Evolutionary conservation across 371 early-diverging fungal genomes (phyloP).

Genomic region (Nematocida displodere): DNA sequence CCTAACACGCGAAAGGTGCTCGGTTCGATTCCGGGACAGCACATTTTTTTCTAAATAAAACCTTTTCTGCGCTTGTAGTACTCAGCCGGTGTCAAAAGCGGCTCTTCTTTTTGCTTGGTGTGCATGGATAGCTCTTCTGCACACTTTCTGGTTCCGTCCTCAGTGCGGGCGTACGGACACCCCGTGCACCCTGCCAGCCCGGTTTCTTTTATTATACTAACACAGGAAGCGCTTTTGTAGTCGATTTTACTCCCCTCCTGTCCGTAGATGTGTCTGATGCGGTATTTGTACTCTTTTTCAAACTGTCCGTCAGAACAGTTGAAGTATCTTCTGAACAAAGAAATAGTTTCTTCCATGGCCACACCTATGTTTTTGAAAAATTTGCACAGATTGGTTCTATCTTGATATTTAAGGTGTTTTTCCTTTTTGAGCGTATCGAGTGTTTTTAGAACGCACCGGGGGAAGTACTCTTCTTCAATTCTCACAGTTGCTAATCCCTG

Average conservation of each 20-base stretch:
- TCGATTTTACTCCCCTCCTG: slow-evolving; percentile 74
- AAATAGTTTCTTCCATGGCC: slow-evolving; percentile 56
- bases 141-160: not conserved
- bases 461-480: slow-evolving; percentile 51
- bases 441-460: slow-evolving; percentile 59
- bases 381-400: slow-evolving; percentile 58
- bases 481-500: not conserved
- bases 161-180: not conserved
- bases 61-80: not conserved
- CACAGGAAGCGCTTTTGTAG: slow-evolving; percentile 8
- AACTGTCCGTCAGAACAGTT: slow-evolving; percentile 77
- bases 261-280: slow-evolving; percentile 91
- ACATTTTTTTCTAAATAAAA: slow-evolving; percentile 52
- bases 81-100: not conserved
- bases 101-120: not conserved
- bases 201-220: not conserved
- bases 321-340: slow-evolving; percentile 58
- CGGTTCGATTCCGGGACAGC: slow-evolving; percentile 71
- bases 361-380: slow-evolving; percentile 64
- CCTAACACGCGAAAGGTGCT: slow-evolving; percentile 79
- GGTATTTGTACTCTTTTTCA: slow-evolving; percentile 82
- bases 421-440: slow-evolving; percentile 49
- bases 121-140: not conserved
- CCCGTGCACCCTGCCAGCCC: slow-evolving; percentile 9
- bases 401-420: slow-evolving; percentile 64